These are phyloP conservation scores for Globisporangium paroecandrum DNA, from an alignment of 352 stramenopile genomes.

Conservation along the genomic window DNA sequence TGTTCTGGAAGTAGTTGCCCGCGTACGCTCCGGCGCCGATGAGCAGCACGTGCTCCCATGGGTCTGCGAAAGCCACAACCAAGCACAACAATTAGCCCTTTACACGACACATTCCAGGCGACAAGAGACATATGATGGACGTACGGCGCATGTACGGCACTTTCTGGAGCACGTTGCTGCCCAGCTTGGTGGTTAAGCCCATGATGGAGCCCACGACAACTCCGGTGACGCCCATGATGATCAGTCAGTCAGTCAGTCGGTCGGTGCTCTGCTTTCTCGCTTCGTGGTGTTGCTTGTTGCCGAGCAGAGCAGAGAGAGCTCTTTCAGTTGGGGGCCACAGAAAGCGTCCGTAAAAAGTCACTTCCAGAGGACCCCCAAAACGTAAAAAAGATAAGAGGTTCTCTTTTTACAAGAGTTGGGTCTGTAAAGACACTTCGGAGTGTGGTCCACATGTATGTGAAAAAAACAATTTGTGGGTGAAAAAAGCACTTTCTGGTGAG, in stretches of 20 bases:
- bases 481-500: background rate
- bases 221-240: conserved; percentile 67
- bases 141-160: conserved; percentile 81
- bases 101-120: background rate
- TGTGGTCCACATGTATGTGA: background rate
- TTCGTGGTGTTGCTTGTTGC: conserved; percentile 13
- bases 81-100: background rate
- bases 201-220: conserved; percentile 65
- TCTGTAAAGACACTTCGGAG: background rate
- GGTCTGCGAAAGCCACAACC: conserved; percentile 32
- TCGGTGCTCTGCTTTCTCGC: background rate
- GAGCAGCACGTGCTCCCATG: conserved; percentile 78
- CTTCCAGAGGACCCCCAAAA: background rate
- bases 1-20: conserved; percentile 67
- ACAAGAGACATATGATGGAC: conserved; percentile 16
- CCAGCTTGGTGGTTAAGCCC: conserved; percentile 78
- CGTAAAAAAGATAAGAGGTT: background rate
- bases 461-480: background rate
- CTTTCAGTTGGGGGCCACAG: conserved; percentile 10
- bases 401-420: background rate
- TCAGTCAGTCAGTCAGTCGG: background rate
- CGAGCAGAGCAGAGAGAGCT: background rate
- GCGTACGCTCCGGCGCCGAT: conserved; percentile 59
- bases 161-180: conserved; percentile 82
- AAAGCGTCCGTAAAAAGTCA: conserved; percentile 6